phyloP scores from a whole-genome alignment of 257 asterid species.

The Paulownia fortunei region DNA sequence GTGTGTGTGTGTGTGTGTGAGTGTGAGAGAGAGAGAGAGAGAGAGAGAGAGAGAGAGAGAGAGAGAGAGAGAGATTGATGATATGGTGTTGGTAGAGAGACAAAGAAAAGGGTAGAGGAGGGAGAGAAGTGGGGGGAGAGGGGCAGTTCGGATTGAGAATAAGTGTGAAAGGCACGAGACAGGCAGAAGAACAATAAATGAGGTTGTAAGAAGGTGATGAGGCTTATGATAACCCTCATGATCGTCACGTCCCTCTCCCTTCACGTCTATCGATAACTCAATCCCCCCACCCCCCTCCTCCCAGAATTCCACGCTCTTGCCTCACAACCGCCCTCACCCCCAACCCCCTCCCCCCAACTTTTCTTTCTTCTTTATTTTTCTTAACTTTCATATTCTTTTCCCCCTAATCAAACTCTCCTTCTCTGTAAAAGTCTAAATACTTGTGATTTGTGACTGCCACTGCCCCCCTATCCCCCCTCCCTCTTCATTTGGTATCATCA shows the following conservation, averaged over 20 bases:
- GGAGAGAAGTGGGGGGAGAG: slow-evolving; percentile 35
- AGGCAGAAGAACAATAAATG: slow-evolving; percentile 74
- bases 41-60: too few relatives aligned
- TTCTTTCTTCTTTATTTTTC: background rate
- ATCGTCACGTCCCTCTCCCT: slow-evolving; percentile 92
- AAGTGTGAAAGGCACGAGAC: slow-evolving; percentile 87
- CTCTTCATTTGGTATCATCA: slow-evolving; percentile 12
- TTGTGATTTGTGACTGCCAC: slow-evolving; percentile 41
- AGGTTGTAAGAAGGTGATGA: slow-evolving; percentile 70
- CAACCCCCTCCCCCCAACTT: slow-evolving; percentile 24
- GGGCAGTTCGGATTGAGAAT: slow-evolving; percentile 94
- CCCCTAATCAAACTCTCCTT: background rate
- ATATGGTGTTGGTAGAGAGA: slow-evolving; percentile 6
- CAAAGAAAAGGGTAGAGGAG: slow-evolving; percentile 33
- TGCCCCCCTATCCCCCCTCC: slow-evolving; percentile 34
- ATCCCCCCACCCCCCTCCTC: slow-evolving; percentile 35
- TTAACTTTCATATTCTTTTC: background rate
- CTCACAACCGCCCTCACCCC: background rate
- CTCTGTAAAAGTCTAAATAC: slow-evolving; percentile 4
- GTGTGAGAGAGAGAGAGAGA: too few relatives aligned
- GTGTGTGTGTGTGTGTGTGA: too few relatives aligned
- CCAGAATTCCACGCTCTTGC: slow-evolving; percentile 70
- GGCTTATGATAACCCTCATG: slow-evolving; percentile 95
- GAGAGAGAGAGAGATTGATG: slow-evolving; percentile 5
- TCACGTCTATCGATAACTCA: slow-evolving; percentile 62